Base-by-base conservation (phyloP, 805 yeast species). In the Kazachstania martiniae region DNA sequence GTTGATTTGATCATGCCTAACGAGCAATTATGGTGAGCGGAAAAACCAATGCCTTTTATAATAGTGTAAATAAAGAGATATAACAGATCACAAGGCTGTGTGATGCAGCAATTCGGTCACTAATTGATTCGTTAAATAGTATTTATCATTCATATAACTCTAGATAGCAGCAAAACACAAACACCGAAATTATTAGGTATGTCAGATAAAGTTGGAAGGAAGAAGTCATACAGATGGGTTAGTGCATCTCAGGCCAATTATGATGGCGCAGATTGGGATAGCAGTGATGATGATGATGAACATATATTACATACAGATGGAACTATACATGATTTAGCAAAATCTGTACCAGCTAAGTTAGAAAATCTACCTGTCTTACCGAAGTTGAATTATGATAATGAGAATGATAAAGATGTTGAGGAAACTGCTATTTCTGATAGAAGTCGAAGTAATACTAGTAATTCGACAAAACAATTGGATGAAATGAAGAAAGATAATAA, bases 251-350 rank as follows among this genome's bases (percentile, higher is more conserved):
- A 53, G 28, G 61, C 59, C 2, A 58, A 53, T 21, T 62, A 62
- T 33, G 63, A 59, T 36, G 68, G 68, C 17, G 60, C 61, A 5
- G 66, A 57, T 25, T 62, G 68, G 68, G 49, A 53, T 33, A 46
- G 52, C 12, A 46, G 49, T 12, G 56, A 49, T 29, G 45, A 47
- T 2, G 50, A 42, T 24, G 43, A 32, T 16, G 39, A 34, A 3
- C 14, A 22, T 2, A n/a, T n/a, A n/a, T n/a, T n/a, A n/a, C n/a
- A n/a, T n/a, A n/a, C n/a, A n/a, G n/a, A n/a, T n/a, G n/a, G n/a
- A n/a, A n/a, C n/a, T n/a, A n/a, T n/a, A n/a, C 31, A 14, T 8
- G 32, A 22, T 22, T 9, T 23, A 9, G 10, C 9, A 8, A 19
- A 19, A 19, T 19, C 21, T 19, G 9, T 19, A 8, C 21, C 21